These are phyloP conservation scores for Fagopyrum homotropicum DNA, from an alignment of 148 eudicot genomes.

Conservation along the genomic window DNA sequence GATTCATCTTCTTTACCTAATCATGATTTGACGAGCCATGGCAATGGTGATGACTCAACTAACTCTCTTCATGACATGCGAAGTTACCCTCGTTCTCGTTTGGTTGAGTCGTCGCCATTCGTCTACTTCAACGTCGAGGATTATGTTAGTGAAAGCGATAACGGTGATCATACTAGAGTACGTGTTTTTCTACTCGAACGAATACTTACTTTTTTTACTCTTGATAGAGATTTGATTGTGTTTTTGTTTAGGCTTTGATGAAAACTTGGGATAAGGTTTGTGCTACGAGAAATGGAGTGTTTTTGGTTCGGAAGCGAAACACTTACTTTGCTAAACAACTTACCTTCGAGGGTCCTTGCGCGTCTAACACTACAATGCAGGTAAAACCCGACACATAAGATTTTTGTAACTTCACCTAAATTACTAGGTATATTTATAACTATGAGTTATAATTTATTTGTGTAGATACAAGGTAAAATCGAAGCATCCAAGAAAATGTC, in stretches of 20 bases:
- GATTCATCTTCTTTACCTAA: not conserved
- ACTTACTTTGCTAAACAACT: constrained; percentile 53
- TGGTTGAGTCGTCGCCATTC: not conserved
- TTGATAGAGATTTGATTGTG: not conserved
- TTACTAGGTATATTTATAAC: no score
- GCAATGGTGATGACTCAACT: not conserved
- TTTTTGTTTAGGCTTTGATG: constrained; percentile 43
- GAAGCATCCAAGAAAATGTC: constrained; percentile 41
- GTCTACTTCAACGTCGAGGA: not conserved
- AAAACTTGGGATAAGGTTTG: constrained; percentile 71
- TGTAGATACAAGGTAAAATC: constrained; percentile 52
- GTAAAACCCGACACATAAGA: constrained; percentile 16
- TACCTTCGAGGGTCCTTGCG: constrained; percentile 65
- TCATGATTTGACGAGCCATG: not conserved
- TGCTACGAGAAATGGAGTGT: constrained; percentile 24
- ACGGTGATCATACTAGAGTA: not conserved
- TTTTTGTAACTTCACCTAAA: not conserved
- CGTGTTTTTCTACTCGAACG: not conserved
- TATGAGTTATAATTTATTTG: not conserved
- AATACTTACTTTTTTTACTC: no score
- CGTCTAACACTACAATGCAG: constrained; percentile 32
- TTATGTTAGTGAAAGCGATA: not conserved
- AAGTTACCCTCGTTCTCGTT: not conserved
- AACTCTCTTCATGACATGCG: not conserved
- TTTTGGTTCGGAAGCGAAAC: constrained; percentile 50